phyloP scores from a whole-genome alignment of 345 rosid species.

The Dipteronia sinensis region DNA sequence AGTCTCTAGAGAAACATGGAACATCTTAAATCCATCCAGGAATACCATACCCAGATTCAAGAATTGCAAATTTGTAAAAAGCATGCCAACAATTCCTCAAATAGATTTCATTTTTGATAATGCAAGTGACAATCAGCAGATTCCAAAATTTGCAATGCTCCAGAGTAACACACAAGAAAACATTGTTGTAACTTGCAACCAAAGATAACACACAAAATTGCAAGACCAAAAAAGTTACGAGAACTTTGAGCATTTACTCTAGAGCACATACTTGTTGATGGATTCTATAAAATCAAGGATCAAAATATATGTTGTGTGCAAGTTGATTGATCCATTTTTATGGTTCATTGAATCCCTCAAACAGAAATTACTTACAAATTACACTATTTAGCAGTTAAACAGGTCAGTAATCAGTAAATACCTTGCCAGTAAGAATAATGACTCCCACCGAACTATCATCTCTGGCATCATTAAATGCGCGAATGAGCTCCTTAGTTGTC shows the following conservation, averaged over 20 bases:
- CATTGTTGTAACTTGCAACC: background rate
- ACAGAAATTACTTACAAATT: too few species aligned
- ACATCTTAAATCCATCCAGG: background rate
- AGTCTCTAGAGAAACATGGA: background rate
- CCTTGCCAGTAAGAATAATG: constrained; percentile 88
- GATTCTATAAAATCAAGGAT: too few species aligned
- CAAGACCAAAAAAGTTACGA: background rate
- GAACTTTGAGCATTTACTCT: too few species aligned
- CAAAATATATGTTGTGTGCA: background rate
- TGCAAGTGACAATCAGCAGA: background rate
- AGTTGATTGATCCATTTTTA: background rate
- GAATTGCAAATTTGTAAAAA: background rate
- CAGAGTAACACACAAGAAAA: background rate
- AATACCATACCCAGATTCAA: background rate
- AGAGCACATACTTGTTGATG: background rate
- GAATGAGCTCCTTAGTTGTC: constrained; percentile 77
- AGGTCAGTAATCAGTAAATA: constrained; percentile 5
- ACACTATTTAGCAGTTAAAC: too few species aligned
- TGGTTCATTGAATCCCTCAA: too few species aligned
- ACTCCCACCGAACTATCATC: constrained; percentile 79
- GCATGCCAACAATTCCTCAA: background rate
- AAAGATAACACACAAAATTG: background rate
- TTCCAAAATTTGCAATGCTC: background rate
- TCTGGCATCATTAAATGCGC: constrained; percentile 83
- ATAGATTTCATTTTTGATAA: background rate